These are phyloP conservation scores for Strobilomyces dryophilus DNA, from an alignment of 768 basidiomycete genomes.

Conservation along the genomic window DNA sequence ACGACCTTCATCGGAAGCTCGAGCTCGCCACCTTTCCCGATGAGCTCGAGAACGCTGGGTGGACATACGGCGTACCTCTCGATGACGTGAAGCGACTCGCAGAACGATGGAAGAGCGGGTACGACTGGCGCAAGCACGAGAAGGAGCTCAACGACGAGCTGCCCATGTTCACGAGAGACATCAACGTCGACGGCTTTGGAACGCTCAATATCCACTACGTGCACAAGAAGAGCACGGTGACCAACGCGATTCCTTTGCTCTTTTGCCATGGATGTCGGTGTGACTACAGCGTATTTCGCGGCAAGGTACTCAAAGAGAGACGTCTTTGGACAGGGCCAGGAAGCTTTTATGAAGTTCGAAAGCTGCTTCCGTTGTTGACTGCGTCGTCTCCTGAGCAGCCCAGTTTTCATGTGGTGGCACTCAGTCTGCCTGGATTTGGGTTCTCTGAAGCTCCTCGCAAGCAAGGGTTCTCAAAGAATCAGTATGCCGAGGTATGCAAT, in stretches of 20 bases:
- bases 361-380: slow-evolving; percentile 52
- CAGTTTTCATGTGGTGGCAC: slow-evolving; percentile 55
- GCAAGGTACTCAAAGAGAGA: background rate
- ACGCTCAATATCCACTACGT: slow-evolving; percentile 55
- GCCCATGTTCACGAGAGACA: slow-evolving; percentile 52
- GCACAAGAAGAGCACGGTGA: slow-evolving; percentile 44
- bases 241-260: slow-evolving; percentile 52
- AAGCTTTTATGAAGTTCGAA: slow-evolving; percentile 33
- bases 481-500: slow-evolving; percentile 50
- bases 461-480: slow-evolving; percentile 43
- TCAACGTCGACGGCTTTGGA: slow-evolving; percentile 45
- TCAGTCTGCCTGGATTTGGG: slow-evolving; percentile 57
- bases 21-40: slow-evolving; percentile 48
- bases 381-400: slow-evolving; percentile 39
- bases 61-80: slow-evolving; percentile 52
- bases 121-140: slow-evolving; percentile 56
- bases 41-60: slow-evolving; percentile 47
- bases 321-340: slow-evolving; percentile 48
- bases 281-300: background rate
- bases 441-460: slow-evolving; percentile 56
- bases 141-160: slow-evolving; percentile 47
- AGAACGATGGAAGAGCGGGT: slow-evolving; percentile 48
- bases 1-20: slow-evolving; percentile 43
- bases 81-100: slow-evolving; percentile 45
- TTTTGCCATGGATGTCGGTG: slow-evolving; percentile 57